Evolutionary conservation across 352 stramenopile species (phyloP).

Genomic region (Globisporangium emineosum): DNA sequence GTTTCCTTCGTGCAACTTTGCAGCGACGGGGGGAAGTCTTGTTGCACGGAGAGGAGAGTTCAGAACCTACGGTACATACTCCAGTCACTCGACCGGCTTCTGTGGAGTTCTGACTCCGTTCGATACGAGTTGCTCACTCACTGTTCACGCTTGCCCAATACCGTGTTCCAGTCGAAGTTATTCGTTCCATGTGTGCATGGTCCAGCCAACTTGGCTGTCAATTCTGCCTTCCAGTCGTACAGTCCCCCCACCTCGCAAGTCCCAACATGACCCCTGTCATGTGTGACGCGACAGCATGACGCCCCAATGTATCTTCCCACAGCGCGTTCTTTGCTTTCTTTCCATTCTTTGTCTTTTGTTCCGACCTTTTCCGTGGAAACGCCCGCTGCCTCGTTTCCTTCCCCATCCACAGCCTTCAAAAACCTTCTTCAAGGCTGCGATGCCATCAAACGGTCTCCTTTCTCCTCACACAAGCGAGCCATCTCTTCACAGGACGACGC

Average conservation of each 20-base stretch:
- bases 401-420: background rate
- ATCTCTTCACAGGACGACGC: background rate
- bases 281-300: background rate
- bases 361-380: background rate
- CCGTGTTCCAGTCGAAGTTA: too few species aligned
- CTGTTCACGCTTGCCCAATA: too few species aligned
- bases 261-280: background rate
- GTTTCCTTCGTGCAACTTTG: too few species aligned
- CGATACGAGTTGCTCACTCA: too few species aligned
- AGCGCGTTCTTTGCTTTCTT: background rate
- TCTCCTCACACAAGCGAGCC: background rate
- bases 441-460: background rate
- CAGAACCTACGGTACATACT: background rate
- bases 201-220: too few species aligned
- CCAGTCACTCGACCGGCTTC: too few species aligned
- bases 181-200: too few species aligned
- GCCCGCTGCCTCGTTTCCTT: background rate
- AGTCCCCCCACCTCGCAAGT: background rate
- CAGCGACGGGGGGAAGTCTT: too few species aligned
- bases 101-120: slow-evolving; percentile 1
- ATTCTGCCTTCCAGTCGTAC: background rate
- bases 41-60: background rate
- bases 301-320: background rate
- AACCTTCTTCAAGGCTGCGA: too few species aligned
- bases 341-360: background rate